A percentile compares a stretch with the other conserved stretches of the same genome.
These are phyloP conservation scores for Phytopythium montanum DNA, from an alignment of 352 stramenopile species.

Conservation along the genomic window DNA sequence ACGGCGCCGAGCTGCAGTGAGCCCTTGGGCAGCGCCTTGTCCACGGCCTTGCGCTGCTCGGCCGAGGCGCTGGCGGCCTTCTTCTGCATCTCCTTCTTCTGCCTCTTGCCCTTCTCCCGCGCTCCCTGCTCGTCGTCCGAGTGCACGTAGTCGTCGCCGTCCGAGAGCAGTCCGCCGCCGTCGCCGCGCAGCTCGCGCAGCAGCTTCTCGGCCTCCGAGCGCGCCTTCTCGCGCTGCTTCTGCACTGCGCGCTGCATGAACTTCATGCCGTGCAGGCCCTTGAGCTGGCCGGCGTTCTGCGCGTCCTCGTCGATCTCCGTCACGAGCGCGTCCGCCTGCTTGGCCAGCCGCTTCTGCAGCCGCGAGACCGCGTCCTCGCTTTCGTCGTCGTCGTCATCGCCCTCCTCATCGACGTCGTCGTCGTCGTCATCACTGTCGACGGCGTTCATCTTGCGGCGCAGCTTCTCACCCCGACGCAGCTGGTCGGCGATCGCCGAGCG, in stretches of 20 bases:
- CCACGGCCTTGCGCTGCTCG: slow-evolving; percentile 48
- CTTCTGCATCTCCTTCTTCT: slow-evolving; percentile 26
- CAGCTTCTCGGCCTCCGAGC: slow-evolving; percentile 91
- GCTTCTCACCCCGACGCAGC: slow-evolving; percentile 88
- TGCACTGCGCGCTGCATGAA: slow-evolving; percentile 98
- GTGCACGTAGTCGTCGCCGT: slow-evolving; percentile 45
- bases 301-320: slow-evolving; percentile 73
- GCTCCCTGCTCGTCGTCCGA: slow-evolving; percentile 32
- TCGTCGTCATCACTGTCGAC: slow-evolving; percentile 65
- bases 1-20: slow-evolving; percentile 57
- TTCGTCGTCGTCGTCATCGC: slow-evolving; percentile 32
- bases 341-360: slow-evolving; percentile 62
- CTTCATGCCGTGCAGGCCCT: slow-evolving; percentile 93
- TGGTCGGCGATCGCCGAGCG: slow-evolving; percentile 87
- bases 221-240: slow-evolving; percentile 91
- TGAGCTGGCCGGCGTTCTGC: slow-evolving; percentile 42
- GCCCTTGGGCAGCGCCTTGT: slow-evolving; percentile 44
- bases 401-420: slow-evolving; percentile 40
- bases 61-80: slow-evolving; percentile 45
- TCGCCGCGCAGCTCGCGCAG: slow-evolving; percentile 93
- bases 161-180: slow-evolving; percentile 59
- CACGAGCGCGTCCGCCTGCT: slow-evolving; percentile 67
- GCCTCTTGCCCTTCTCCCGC: slow-evolving; percentile 21
- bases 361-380: slow-evolving; percentile 49
- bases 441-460: slow-evolving; percentile 91